Base-by-base conservation (phyloP, 208 protist species). In the Trypanosoma congolense region DNA sequence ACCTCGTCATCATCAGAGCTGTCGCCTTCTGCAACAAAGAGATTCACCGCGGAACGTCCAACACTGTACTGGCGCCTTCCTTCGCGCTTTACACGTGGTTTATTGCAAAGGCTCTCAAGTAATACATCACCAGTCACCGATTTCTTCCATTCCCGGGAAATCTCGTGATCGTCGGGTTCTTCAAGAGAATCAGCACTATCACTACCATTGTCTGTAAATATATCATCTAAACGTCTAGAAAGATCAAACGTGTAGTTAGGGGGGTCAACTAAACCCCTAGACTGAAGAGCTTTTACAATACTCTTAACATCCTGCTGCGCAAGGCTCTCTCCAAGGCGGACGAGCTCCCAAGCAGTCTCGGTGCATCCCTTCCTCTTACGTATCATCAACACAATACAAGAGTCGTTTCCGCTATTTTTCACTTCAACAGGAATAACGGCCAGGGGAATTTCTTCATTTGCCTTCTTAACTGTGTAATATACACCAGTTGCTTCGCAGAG, bases 51-150 rank as follows among this genome's bases (percentile, higher is more conserved):
- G 18, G 81, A 80, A 30, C 75, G 73, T 2, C 86, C 86, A 19
- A 88, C 77, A 41, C 73, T 90, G 69, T 93, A 93, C 50, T 88
- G 86, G 21, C 75, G 76, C 16, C 80, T 66, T 25, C 75, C 86
- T 40, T 86, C 75, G 26, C 85, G 75, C 10, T 57, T 44, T 14
- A 72, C 65, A 53, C 51, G 56, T 49, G 65, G 65, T 54, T 66
- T 49, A 33, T 48, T 41, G 21, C 14, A 25, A 3, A 72, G 51
- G 19, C 65, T 35, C 1, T 56, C 45, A 51, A 26, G 45, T 16
- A 12, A 3, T 22, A 47, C 40, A 33, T 51, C 10, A 18, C 24
- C 14, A 35, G 18, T 10, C n/a, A n/a, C n/a, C n/a, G n/a, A n/a
- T n/a, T 12, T 38, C 33, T 38, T 38, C 33, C 12, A 6, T 6